phyloP scores from a whole-genome alignment of 2,329 filamentous ascomycete genomes.

The Dothiorella sarmentorum region DNA sequence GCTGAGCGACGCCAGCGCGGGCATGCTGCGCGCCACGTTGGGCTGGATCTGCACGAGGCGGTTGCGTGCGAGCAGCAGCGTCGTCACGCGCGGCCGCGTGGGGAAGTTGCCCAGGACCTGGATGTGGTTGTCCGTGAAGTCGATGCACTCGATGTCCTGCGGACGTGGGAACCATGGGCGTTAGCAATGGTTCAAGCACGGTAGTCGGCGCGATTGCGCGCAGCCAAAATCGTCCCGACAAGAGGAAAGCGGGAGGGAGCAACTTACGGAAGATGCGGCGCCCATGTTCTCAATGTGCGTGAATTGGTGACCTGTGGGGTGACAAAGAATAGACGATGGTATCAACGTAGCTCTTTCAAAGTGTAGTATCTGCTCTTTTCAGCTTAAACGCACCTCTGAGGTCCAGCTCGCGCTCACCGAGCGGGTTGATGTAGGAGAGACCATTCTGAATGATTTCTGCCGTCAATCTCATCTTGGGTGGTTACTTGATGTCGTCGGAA shows the following conservation, averaged over 20 bases:
- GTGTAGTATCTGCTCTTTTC: conserved; percentile 98
- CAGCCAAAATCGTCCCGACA: not conserved
- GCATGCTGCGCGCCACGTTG: conserved; percentile 69
- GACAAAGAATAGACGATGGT: conserved; percentile 53
- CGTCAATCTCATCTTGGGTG: conserved; percentile 55
- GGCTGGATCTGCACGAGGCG: conserved; percentile 79
- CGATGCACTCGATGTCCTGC: conserved; percentile 92
- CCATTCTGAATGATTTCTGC: conserved; percentile 91
- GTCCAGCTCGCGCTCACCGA: conserved; percentile 98
- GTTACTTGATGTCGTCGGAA: not conserved
- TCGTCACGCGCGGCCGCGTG: conserved; percentile 80
- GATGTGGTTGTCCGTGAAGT: conserved; percentile 98
- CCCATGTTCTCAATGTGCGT: conserved; percentile 96
- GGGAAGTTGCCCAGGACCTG: conserved; percentile 87
- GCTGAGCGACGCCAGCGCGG: conserved; percentile 77
- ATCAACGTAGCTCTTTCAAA: conserved; percentile 77
- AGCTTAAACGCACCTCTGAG: conserved; percentile 83
- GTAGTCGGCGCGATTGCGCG: not conserved
- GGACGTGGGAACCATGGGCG: too few species aligned
- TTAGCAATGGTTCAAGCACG: too few species aligned
- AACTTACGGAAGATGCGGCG: conserved; percentile 69
- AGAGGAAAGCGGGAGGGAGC: not conserved
- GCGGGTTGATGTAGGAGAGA: conserved; percentile 95
- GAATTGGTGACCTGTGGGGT: conserved; percentile 87
- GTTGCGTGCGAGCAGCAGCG: conserved; percentile 85